Evolutionary conservation across 176 grass and related monocot species (phyloP).

Genomic region (Dendrocalamus sinicus): DNA sequence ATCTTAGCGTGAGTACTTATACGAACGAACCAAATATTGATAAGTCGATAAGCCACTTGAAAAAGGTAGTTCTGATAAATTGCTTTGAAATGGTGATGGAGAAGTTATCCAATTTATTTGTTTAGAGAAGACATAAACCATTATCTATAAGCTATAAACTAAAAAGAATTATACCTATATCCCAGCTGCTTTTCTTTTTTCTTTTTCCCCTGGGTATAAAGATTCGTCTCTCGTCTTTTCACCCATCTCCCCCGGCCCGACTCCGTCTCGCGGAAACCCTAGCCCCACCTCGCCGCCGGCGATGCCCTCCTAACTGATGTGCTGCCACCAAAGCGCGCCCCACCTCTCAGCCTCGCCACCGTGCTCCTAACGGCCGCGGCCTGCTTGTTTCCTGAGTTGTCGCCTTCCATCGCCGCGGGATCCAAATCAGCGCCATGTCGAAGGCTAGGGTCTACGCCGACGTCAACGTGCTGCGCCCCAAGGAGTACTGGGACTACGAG

Average conservation of each 20-base stretch:
- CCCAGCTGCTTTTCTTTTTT: background rate
- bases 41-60: too few relatives aligned
- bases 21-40: too few relatives aligned
- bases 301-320: background rate
- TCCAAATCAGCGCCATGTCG: slow-evolving; percentile 58
- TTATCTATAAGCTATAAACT: too few relatives aligned
- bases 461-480: slow-evolving; percentile 78
- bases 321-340: background rate
- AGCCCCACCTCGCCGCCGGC: slow-evolving; percentile 52
- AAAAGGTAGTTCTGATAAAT: too few relatives aligned
- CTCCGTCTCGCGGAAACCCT: slow-evolving; percentile 42
- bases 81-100: too few relatives aligned
- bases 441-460: slow-evolving; percentile 81
- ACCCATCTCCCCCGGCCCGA: background rate
- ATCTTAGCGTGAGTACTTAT: too few relatives aligned
- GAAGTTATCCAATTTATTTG: too few relatives aligned
- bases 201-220: too few relatives aligned
- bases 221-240: background rate
- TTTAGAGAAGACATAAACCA: too few relatives aligned
- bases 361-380: background rate
- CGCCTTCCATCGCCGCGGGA: background rate
- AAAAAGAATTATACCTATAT: too few relatives aligned
- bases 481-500: slow-evolving; percentile 97
- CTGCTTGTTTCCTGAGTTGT: background rate
- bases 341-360: background rate